phyloP scores from a whole-genome alignment of 2,329 filamentous ascomycete genomes.

The Penicillium freii region DNA sequence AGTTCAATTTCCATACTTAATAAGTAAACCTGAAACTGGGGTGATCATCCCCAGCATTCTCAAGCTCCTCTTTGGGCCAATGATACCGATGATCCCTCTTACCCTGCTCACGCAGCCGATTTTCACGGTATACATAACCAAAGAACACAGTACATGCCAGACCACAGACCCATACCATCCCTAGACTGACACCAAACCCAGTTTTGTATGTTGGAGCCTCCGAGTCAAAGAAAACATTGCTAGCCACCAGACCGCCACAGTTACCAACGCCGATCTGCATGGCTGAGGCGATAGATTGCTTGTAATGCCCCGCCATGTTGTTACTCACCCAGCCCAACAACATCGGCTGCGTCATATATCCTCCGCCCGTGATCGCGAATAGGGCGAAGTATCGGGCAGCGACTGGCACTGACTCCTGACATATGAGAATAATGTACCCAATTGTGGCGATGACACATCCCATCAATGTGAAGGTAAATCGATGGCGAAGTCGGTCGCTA shows the following conservation, averaged over 20 bases:
- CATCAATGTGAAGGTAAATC: constrained; percentile 55
- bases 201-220: constrained; percentile 31
- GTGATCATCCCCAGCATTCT: constrained; percentile 43
- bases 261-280: constrained; percentile 48
- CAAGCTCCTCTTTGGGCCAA: constrained; percentile 36
- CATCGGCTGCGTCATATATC: constrained; percentile 56
- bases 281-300: constrained; percentile 54
- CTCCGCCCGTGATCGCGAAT: constrained; percentile 55
- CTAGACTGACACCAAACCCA: constrained; percentile 31
- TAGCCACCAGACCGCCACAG: constrained; percentile 36
- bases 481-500: constrained; percentile 53
- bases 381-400: constrained; percentile 55
- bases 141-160: constrained; percentile 32
- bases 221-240: constrained; percentile 32
- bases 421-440: constrained; percentile 57
- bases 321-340: constrained; percentile 58
- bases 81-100: constrained; percentile 37
- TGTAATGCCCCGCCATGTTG: constrained; percentile 58
- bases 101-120: constrained; percentile 34
- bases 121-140: constrained; percentile 37
- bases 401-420: constrained; percentile 48
- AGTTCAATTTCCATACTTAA: constrained; percentile 2
- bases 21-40: constrained; percentile 41
- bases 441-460: constrained; percentile 52
- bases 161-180: constrained; percentile 37